Evolutionary conservation across 495 filamentous ascomycete species (phyloP).

Genomic region (Massariosphaeria phaeospora): DNA sequence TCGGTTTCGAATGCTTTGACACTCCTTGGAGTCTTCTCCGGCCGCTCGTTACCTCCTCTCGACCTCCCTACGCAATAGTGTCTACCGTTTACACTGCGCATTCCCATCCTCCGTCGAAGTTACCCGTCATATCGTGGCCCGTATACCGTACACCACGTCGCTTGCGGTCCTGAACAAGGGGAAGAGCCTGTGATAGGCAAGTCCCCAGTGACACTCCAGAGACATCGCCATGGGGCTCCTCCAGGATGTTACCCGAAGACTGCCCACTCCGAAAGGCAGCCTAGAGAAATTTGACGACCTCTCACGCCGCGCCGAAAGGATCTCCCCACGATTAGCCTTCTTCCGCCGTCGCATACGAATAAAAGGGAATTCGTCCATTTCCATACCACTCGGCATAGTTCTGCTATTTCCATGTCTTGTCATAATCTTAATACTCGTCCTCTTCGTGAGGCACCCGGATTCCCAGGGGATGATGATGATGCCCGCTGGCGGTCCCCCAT

Average conservation of each 20-base stretch:
- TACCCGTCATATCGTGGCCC: too few species aligned
- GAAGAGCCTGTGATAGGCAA: too few species aligned
- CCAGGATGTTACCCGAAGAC: conserved; percentile 58
- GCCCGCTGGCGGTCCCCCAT: conserved; percentile 82
- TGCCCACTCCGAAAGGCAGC: conserved; percentile 54
- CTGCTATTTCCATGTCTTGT: conserved; percentile 90
- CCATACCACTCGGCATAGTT: conserved; percentile 88
- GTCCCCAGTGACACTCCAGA: too few species aligned
- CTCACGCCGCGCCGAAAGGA: conserved; percentile 51
- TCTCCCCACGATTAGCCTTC: conserved; percentile 66
- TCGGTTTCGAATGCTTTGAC: background rate
- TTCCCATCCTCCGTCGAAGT: too few species aligned
- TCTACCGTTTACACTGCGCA: too few species aligned
- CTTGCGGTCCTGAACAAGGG: too few species aligned
- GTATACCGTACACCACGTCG: too few species aligned
- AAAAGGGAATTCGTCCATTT: conserved; percentile 90
- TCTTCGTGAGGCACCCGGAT: conserved; percentile 85
- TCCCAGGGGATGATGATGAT: conserved; percentile 78
- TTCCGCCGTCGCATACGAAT: conserved; percentile 84
- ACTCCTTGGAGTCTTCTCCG: conserved; percentile 21
- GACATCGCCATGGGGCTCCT: conserved; percentile 55
- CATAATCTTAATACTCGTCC: conserved; percentile 80
- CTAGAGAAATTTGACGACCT: conserved; percentile 57
- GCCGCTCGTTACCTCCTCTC: conserved; percentile 36
- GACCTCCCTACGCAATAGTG: conserved; percentile 15